phyloP scores from a whole-genome alignment of 1,284 basidiomycete species.

The Irpex sp. region DNA sequence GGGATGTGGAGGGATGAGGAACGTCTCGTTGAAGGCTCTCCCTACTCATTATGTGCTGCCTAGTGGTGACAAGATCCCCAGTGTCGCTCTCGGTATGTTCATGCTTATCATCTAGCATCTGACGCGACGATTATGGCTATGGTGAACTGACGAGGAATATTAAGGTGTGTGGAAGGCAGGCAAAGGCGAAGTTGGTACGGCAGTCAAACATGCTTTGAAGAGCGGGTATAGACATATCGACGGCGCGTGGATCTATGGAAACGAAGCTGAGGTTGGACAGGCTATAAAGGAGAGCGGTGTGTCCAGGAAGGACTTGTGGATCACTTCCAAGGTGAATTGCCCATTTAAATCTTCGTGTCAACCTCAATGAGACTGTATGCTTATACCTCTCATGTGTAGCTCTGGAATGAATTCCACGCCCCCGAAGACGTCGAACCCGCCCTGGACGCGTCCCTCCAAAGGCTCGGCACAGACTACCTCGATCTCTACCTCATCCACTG shows the following conservation, averaged over 20 bases:
- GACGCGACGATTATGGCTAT: not conserved
- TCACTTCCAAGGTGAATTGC: conserved; percentile 42
- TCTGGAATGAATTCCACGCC: conserved; percentile 67
- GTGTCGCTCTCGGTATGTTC: conserved; percentile 49
- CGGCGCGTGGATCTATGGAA: conserved; percentile 66
- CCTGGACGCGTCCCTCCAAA: conserved; percentile 62
- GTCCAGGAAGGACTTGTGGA: conserved; percentile 37
- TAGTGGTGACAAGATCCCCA: conserved; percentile 57
- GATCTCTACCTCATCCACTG: conserved; percentile 83
- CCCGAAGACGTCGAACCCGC: conserved; percentile 61
- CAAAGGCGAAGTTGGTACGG: conserved; percentile 48
- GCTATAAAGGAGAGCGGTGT: conserved; percentile 37
- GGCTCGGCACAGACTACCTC: conserved; percentile 71
- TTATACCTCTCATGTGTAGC: conserved; percentile 26
- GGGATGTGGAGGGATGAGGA: conserved; percentile 7
- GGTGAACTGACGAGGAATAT: not conserved
- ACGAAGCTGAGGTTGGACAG: conserved; percentile 47
- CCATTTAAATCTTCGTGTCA: not conserved
- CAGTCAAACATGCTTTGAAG: conserved; percentile 55
- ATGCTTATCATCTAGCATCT: not conserved
- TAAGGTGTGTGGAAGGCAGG: conserved; percentile 64
- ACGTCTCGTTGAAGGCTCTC: conserved; percentile 23
- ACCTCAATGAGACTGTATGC: not conserved
- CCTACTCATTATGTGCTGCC: conserved; percentile 49
- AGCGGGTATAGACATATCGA: conserved; percentile 74